These are phyloP conservation scores for Penicillium paneum DNA, from an alignment of 2,329 filamentous ascomycete genomes.

Conservation along the genomic window DNA sequence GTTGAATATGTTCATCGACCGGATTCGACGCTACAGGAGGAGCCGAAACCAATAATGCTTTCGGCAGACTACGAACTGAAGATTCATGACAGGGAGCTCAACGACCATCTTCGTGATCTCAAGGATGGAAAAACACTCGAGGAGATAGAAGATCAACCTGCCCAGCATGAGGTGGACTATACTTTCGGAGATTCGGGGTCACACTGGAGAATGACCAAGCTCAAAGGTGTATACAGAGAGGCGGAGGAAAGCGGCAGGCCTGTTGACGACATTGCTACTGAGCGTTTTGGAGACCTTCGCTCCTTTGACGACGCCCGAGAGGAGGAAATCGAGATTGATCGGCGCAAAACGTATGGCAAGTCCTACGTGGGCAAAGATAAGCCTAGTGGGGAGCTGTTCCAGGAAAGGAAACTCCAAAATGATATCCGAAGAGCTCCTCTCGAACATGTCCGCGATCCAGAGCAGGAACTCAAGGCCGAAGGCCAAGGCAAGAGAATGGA, in stretches of 20 bases:
- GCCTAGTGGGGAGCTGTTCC: constrained; percentile 80
- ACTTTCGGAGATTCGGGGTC: constrained; percentile 86
- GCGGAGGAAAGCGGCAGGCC: constrained; percentile 69
- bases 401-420: constrained; percentile 66
- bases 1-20: constrained; percentile 70
- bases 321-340: constrained; percentile 85
- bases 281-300: constrained; percentile 75
- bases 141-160: constrained; percentile 53
- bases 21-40: constrained; percentile 56
- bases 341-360: constrained; percentile 75
- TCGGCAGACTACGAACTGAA: constrained; percentile 63
- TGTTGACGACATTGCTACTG: constrained; percentile 77
- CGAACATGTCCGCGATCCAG: constrained; percentile 31
- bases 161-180: constrained; percentile 67
- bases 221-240: constrained; percentile 77
- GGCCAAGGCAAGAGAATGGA: constrained; percentile 58
- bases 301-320: constrained; percentile 92
- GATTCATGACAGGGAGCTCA: constrained; percentile 78
- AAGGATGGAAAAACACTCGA: constrained; percentile 56
- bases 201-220: constrained; percentile 93
- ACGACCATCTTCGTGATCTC: constrained; percentile 63
- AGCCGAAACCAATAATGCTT: constrained; percentile 40
- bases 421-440: constrained; percentile 44
- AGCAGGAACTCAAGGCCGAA: constrained; percentile 37
- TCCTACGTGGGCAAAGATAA: constrained; percentile 82